phyloP scores from a whole-genome alignment of 345 rosid species.

The Salix viminalis region DNA sequence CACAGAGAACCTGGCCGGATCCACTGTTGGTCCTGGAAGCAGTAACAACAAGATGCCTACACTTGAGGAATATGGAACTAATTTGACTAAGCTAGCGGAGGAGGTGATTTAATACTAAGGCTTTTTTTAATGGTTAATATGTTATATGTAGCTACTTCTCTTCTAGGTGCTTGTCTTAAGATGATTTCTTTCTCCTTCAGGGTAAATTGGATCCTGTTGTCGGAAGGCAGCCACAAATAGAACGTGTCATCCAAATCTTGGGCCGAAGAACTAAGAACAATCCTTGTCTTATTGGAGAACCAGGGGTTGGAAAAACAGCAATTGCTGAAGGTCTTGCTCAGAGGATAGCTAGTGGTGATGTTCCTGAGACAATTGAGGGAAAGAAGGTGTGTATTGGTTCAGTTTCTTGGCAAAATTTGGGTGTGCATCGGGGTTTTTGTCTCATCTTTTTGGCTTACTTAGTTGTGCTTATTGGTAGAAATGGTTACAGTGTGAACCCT shows the following conservation, averaged over 20 bases:
- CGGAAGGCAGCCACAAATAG: conserved; percentile 95
- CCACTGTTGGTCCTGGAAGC: conserved; percentile 71
- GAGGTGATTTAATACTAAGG: conserved; percentile 46
- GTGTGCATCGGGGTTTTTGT: not conserved
- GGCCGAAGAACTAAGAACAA: conserved; percentile 97
- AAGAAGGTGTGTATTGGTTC: conserved; percentile 58
- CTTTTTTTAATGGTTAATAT: conserved; percentile 4
- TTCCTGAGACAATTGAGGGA: conserved; percentile 94
- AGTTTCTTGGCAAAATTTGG: not conserved
- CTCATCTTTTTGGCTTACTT: not conserved
- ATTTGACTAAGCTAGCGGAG: conserved; percentile 92
- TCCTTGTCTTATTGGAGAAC: conserved; percentile 98
- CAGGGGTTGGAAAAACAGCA: conserved; percentile 99
- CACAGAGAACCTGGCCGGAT: conserved; percentile 64
- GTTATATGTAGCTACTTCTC: not conserved
- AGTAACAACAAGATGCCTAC: conserved; percentile 93
- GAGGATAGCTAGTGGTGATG: conserved; percentile 85
- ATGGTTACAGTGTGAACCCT: not conserved
- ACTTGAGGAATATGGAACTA: conserved; percentile 97
- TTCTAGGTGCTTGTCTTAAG: not conserved
- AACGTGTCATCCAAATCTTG: conserved; percentile 90
- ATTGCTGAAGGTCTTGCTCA: conserved; percentile 99
- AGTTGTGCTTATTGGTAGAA: not conserved
- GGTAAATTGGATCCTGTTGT: conserved; percentile 99
- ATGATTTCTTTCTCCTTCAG: conserved; percentile 30